phyloP scores from a whole-genome alignment of 805 yeast species.

The Starmerella roubikii region DNA sequence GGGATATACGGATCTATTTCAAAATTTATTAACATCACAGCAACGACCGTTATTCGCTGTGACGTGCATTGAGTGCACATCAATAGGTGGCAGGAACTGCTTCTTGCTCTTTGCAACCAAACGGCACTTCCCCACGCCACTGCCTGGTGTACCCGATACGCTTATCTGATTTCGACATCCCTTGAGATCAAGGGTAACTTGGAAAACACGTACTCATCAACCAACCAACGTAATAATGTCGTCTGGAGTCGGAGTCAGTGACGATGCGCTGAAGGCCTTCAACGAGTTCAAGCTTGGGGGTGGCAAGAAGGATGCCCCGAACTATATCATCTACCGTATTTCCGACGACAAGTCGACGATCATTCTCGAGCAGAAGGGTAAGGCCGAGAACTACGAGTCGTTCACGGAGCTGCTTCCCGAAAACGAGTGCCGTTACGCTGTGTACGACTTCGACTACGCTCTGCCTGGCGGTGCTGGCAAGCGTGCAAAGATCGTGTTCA shows the following conservation, averaged over 20 bases:
- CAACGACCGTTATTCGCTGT: too few species aligned
- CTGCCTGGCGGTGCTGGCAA: conserved; percentile 83
- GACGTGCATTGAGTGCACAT: too few species aligned
- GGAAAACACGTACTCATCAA: not conserved
- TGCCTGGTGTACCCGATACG: too few species aligned
- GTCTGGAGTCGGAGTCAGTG: conserved; percentile 64
- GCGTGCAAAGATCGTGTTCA: conserved; percentile 60
- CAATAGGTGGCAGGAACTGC: too few species aligned
- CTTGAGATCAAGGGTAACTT: too few species aligned
- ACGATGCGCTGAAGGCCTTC: conserved; percentile 87
- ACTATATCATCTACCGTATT: conserved; percentile 68
- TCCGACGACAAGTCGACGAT: conserved; percentile 83
- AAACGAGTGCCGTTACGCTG: conserved; percentile 90
- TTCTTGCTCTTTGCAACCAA: not conserved
- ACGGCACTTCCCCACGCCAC: not conserved
- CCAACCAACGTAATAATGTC: conserved; percentile 9
- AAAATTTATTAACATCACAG: too few species aligned
- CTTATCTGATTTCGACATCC: too few species aligned
- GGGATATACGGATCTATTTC: too few species aligned
- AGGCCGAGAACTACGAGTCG: conserved; percentile 61
- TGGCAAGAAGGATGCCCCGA: conserved; percentile 46
- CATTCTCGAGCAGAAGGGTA: conserved; percentile 74
- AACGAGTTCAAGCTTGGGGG: conserved; percentile 85
- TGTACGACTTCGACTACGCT: conserved; percentile 94
- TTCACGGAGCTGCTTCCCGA: conserved; percentile 87